A percentile compares a stretch with the other conserved stretches of the same genome.
These are phyloP conservation scores for Pseudonitzschia multiseries DNA, from an alignment of 108 stramenopile species.

Conservation along the genomic window DNA sequence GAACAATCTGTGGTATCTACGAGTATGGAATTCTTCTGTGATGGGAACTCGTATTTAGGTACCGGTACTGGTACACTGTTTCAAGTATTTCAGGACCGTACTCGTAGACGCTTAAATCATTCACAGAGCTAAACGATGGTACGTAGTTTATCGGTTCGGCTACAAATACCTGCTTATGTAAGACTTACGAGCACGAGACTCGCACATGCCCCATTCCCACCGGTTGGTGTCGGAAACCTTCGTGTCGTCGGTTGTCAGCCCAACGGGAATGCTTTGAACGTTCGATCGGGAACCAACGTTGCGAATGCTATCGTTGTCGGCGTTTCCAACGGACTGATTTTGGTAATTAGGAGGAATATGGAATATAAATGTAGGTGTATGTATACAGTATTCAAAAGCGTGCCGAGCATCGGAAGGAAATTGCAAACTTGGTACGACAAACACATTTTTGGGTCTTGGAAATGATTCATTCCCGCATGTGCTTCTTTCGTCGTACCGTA, in stretches of 20 bases:
- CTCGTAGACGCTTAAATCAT: too few species aligned
- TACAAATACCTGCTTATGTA: not conserved
- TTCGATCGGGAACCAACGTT: constrained; percentile 4
- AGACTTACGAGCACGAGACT: too few species aligned
- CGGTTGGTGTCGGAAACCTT: not conserved
- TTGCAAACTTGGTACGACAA: not conserved
- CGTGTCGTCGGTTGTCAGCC: constrained; percentile 1
- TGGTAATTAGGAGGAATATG: not conserved
- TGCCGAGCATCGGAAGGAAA: not conserved
- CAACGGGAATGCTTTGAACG: constrained; percentile 11
- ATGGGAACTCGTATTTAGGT: not conserved
- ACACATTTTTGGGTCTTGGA: too few species aligned
- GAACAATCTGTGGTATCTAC: not conserved
- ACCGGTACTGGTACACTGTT: not conserved
- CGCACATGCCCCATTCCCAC: too few species aligned
- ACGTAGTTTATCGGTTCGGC: not conserved
- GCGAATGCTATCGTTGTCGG: not conserved
- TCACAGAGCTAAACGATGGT: not conserved
- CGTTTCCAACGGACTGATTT: not conserved
- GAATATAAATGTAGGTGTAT: not conserved
- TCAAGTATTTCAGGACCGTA: too few species aligned
- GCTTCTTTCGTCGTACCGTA: too few species aligned
- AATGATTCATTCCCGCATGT: too few species aligned
- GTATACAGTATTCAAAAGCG: not conserved
- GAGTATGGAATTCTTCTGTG: not conserved